Evolutionary conservation across 441 rosid genomes (phyloP).

Genomic region (Aquilaria agallochum): DNA sequence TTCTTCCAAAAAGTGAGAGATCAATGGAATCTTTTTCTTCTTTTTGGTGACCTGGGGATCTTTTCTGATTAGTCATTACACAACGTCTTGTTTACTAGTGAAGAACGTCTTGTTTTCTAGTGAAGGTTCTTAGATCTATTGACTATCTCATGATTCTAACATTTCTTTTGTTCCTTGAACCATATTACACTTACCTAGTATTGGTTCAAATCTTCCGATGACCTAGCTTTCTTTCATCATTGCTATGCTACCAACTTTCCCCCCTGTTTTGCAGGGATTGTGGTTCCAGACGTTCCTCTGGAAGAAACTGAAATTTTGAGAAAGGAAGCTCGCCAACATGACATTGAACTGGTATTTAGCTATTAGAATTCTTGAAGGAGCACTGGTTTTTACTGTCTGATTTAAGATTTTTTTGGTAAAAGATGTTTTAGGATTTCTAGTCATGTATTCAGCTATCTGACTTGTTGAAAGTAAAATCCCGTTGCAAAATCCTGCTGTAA

Average conservation of each 20-base stretch:
- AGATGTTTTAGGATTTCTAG: no score
- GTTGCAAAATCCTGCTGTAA: no score
- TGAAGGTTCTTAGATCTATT: neutral
- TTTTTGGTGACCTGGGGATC: no score
- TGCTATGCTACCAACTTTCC: conserved; percentile 9
- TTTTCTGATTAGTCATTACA: no score
- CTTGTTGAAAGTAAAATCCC: no score
- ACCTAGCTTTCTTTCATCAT: neutral
- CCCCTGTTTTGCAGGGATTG: conserved; percentile 58
- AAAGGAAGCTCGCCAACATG: conserved; percentile 55
- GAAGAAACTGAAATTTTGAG: conserved; percentile 82
- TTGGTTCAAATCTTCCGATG: conserved; percentile 2
- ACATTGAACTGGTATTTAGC: conserved; percentile 62
- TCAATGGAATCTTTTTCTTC: neutral
- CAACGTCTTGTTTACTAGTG: no score
- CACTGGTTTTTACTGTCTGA: no score
- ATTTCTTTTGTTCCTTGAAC: no score
- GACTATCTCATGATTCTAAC: neutral
- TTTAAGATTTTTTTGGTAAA: no score
- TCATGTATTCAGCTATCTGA: no score
- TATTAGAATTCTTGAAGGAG: no score
- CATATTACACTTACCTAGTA: neutral
- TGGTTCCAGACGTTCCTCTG: conserved; percentile 91
- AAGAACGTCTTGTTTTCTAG: neutral
- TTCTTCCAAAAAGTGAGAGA: no score